Evolutionary conservation across 306 rosid genomes (phyloP), one percentile per base, ranked within the genome.

Genomic region (Dryas octopetala): DNA sequence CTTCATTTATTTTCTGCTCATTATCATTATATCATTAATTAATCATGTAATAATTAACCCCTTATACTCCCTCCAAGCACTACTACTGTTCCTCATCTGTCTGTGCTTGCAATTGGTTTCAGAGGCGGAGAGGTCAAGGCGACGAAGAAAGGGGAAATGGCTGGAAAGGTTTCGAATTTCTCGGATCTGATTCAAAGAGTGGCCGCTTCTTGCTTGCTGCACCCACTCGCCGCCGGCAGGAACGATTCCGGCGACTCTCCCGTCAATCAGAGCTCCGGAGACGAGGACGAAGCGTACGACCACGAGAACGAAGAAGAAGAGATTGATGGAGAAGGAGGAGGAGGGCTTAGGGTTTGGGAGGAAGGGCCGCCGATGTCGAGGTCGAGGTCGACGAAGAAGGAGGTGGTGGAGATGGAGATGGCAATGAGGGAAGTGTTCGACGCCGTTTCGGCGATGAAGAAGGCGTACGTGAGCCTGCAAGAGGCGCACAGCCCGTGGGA

Each of bases 401-500:
- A 71, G 63, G 73, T 84, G 68, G 78, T 78, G 83, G 95, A 90
- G 82, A 88, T 87, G 93, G 95, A 88, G 85, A 70, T 66, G 73
- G 52, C 89, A 26, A 81, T 95, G 97, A 87, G 73, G 64, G 90
- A 95, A 7, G 92, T 89, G 41, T 95, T 95, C 46, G 97, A 95
- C n/a, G 81, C 91, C 4, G 96, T 89, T 51, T 85, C 93, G 50
- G 78, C 86, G 0, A 85, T 95, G 97, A 95, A 95, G 85, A 89
- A 86, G 67, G 89, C 99, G 6, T 95, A 95, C 62, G 88, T 81
- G 76, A 79, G 76, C 52, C 67, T 92, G 12, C 99, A 95, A 66
- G 91, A 83, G 80, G 93, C 99, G 17, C 99, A 95, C 89, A 87
- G 81, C 9, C 97, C 99, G 10, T 95, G 97, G 97, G 97, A 95